Base-by-base conservation (phyloP, 1,284 basidiomycete genomes). In the Fomes fomentarius region DNA sequence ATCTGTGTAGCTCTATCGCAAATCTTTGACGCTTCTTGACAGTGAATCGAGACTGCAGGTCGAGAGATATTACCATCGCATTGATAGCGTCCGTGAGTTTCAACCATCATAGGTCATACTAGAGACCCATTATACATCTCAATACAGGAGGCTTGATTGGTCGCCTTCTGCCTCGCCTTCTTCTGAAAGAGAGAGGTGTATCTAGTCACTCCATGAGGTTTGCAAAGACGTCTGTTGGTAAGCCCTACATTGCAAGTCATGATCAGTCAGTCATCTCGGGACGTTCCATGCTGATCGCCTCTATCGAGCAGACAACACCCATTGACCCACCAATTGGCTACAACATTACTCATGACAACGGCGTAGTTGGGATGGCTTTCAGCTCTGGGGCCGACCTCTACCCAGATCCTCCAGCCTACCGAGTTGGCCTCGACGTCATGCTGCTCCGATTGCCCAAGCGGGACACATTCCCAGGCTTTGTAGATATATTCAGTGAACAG, bases 291-390 rank as follows among this genome's bases (percentile, higher is more conserved):
- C 39, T 33, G 15, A 11, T 15, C 17, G 47, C 8, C 33, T 46
- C 15, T 5, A 19, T 60, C n/a, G n/a, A n/a, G n/a, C n/a, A 85
- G 84, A 75, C 72, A 10, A 75, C 75, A 8, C 71, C 76, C 9
- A 52, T 81, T 43, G 67, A 76, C 45, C 76, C 78, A 21, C 80
- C 80, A 2, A 74, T 93, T 40, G 89, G 82, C 1, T 93, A 81
- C 74, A 94, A 93, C 68, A 76, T 93, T 47, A 84, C 91, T 28
- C 91, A 94, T 66, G 92, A 94, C 69, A 84, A 85, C 61, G 79
- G 78, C 3, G 66, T 89, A 25, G 75, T 94, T 52, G 85, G 81
- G 19, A 83, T 93, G 77, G 87, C 79, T 1, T 85, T 80, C 65
- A 80, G 79, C 15, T 72, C 74, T 5, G 83, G 83, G 44, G 67